phyloP scores from a whole-genome alignment of 78 protist genomes.

The Guillardia theta region DNA sequence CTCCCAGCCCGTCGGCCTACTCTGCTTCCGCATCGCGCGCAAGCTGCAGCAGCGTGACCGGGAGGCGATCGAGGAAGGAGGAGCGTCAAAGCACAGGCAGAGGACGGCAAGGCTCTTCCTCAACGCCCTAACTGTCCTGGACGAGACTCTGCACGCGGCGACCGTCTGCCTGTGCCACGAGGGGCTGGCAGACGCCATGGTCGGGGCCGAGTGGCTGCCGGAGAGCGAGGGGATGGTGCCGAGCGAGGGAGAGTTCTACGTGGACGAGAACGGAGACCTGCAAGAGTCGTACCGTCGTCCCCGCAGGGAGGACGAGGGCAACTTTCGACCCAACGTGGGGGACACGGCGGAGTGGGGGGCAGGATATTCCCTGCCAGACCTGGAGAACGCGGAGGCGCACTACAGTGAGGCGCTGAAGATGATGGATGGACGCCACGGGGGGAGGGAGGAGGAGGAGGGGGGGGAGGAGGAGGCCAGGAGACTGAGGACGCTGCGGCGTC shows the following conservation, averaged over 20 bases:
- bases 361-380: not conserved
- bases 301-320: conserved; percentile 14
- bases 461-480: not conserved
- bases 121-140: not conserved
- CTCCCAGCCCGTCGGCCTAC: conserved; percentile 15
- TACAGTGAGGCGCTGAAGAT: not conserved
- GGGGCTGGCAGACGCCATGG: not conserved
- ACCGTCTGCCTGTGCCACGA: not conserved
- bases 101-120: not conserved
- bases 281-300: not conserved
- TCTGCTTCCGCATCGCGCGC: conserved; percentile 1
- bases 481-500: not conserved
- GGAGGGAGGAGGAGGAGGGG: not conserved
- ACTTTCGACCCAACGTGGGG: not conserved
- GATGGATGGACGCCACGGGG: not conserved
- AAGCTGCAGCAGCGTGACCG: not conserved
- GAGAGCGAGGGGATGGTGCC: not conserved
- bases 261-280: conserved; percentile 1
- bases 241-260: not conserved
- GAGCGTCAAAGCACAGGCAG: not conserved
- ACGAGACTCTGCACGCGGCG: not conserved
- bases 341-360: conserved; percentile 10
- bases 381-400: not conserved
- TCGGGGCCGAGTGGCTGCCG: not conserved
- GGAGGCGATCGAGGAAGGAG: not conserved